These are phyloP conservation scores for Sclerotinia glacialis DNA, from an alignment of 2,329 filamentous ascomycete genomes.

Conservation along the genomic window DNA sequence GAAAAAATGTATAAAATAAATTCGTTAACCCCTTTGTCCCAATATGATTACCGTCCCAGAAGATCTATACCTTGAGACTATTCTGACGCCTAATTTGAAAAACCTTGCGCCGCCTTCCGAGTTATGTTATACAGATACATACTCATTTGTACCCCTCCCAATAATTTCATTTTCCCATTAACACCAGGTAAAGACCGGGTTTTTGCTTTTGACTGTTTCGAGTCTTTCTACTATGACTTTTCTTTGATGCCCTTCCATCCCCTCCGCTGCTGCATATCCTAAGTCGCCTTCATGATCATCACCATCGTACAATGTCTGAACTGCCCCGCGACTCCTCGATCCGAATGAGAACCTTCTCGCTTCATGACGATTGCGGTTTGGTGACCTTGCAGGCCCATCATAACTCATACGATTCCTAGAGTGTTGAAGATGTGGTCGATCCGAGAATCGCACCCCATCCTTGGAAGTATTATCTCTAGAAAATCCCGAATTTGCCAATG, in stretches of 20 bases:
- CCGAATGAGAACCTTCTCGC: conserved; percentile 43
- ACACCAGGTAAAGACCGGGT: conserved; percentile 98
- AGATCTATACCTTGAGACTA: conserved; percentile 20
- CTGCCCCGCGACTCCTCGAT: conserved; percentile 36
- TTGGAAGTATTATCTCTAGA: conserved; percentile 26
- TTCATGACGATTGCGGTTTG: conserved; percentile 26
- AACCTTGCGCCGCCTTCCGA: conserved; percentile 11
- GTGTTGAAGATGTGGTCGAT: conserved; percentile 32
- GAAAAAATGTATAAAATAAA: conserved; percentile 7
- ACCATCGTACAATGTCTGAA: conserved; percentile 53
- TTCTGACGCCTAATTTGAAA: conserved; percentile 17
- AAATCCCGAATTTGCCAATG: conserved; percentile 24
- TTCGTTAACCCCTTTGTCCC: neutral
- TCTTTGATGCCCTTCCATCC: conserved; percentile 84
- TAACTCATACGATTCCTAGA: conserved; percentile 39
- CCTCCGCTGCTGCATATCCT: conserved; percentile 90
- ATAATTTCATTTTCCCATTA: conserved; percentile 44
- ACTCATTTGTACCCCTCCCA: conserved; percentile 11
- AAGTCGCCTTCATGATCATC: conserved; percentile 88
- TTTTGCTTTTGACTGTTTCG: conserved; percentile 91
- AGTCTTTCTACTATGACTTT: conserved; percentile 96
- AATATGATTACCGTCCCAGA: conserved; percentile 16
- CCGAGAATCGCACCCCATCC: conserved; percentile 35
- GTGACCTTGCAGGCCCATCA: conserved; percentile 37
- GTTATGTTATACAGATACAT: conserved; percentile 18